Base-by-base conservation (phyloP, 2,329 filamentous ascomycete species). In the Byssothecium circinans region DNA sequence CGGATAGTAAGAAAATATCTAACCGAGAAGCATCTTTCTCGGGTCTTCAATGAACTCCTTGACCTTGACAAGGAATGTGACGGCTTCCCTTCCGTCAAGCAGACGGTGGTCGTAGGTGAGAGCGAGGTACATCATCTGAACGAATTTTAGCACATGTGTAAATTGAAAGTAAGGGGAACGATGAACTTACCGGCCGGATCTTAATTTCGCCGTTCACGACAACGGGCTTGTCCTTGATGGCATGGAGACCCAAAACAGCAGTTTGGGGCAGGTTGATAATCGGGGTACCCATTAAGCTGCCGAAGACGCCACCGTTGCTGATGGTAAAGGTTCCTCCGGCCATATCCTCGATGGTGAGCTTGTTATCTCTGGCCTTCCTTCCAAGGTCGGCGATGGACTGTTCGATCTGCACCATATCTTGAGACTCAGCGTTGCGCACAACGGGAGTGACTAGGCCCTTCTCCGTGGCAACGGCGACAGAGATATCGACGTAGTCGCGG, bases 281-380 rank as follows among this genome's bases (percentile, higher is more conserved):
- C 8, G 94, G 94, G 0, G 94, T 99, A 41, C 94, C 94, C 88
- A 96, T 95, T 50, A 97, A 80, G 12, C 92, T 96, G 49, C 94
- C 94, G 65, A 99, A 99, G 43, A 99, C 92, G 60, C 94, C 94
- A 49, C 94, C 84, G 71, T 96, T 97, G 80, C 88, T 94, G 78
- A 96, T 96, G 52, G 94, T 97, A 74, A 96, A 99, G 29, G 92
- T 96, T 56, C 94, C 94, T 51, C 94, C 94, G 51, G 94, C 94
- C 91, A 99, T 96, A 70, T 99, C 94, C 77, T 99, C 94, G 63
- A 99, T 96, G 2, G 94, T 97, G 58, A 99, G 82, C 78, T 97
- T 97, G 73, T 88, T 87, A 69, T 96, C 91, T 54, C 94, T 89
- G 55, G 94, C 94, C 89, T 97, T 99, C 80, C 91, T 94, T 69